Conservation (phyloP, 352 stramenopile genomes). For the Phytophthora litchii region DNA sequence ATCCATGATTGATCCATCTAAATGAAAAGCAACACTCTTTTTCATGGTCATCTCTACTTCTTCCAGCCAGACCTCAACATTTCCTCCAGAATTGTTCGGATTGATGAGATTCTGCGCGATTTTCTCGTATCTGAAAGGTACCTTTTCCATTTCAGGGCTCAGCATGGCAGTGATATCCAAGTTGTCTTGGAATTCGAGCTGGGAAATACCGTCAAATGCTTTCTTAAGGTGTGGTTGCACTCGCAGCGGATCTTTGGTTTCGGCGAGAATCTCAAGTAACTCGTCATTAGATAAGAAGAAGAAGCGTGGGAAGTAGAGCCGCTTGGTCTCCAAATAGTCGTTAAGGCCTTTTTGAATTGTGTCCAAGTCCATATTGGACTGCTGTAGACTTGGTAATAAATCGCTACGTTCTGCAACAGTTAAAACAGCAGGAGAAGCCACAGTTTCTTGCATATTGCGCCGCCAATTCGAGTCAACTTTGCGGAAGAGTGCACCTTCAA, state of each 20-base stretch:
- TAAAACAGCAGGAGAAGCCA: conserved; percentile 71
- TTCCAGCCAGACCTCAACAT: conserved; percentile 92
- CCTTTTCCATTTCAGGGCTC: conserved; percentile 86
- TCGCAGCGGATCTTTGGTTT: conserved; percentile 93
- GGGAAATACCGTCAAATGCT: conserved; percentile 92
- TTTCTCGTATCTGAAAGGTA: conserved; percentile 89
- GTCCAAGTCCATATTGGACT: conserved; percentile 93
- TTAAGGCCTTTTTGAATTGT: conserved; percentile 94
- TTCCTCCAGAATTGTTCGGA: conserved; percentile 92
- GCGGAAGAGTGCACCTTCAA: conserved; percentile 85
- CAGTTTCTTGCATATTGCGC: conserved; percentile 88
- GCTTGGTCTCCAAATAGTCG: conserved; percentile 92
- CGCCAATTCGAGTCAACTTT: conserved; percentile 90
- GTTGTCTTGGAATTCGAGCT: conserved; percentile 93
- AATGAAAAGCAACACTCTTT: conserved; percentile 76
- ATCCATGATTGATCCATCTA: conserved; percentile 88
- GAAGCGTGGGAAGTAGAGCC: conserved; percentile 91
- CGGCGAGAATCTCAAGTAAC: conserved; percentile 91
- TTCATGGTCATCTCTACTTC: conserved; percentile 89
- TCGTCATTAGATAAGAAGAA: conserved; percentile 95
- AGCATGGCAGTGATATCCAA: conserved; percentile 93
- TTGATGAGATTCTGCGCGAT: conserved; percentile 93
- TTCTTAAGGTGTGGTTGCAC: conserved; percentile 96
- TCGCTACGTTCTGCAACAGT: conserved; percentile 80
- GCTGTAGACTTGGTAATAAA: conserved; percentile 80